Evolutionary conservation across 129 eudicot species (phyloP).

Genomic region (Artemisia tridentata): DNA sequence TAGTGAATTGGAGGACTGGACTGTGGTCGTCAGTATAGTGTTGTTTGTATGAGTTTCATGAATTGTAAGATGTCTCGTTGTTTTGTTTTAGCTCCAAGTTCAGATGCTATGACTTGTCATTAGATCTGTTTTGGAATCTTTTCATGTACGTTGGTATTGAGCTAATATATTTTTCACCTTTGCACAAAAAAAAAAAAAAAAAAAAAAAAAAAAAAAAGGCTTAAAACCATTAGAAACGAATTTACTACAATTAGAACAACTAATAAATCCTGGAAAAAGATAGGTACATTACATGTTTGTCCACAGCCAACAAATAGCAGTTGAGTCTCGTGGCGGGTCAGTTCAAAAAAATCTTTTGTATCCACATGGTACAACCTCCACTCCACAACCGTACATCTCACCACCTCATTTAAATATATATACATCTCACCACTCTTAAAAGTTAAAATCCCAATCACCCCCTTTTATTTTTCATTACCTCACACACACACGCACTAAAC

Average conservation of each 20-base stretch:
- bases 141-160: no score
- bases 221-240: background rate
- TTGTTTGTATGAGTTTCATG: no score
- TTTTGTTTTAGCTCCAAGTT: no score
- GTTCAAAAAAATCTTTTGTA: slow-evolving; percentile 14
- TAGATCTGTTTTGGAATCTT: no score
- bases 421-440: slow-evolving; percentile 24
- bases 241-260: slow-evolving; percentile 7
- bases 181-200: no score
- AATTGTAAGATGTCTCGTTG: no score
- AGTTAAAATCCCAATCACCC: background rate
- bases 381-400: slow-evolving; percentile 21
- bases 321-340: slow-evolving; percentile 51
- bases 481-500: slow-evolving; percentile 22
- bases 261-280: slow-evolving; percentile 11
- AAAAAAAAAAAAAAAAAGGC: no score
- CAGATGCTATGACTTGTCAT: no score
- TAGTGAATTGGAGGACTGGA: no score
- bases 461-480: slow-evolving; percentile 2
- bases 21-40: no score
- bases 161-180: no score
- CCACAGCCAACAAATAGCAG: slow-evolving; percentile 51
- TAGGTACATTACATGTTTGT: slow-evolving; percentile 26
- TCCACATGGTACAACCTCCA: slow-evolving; percentile 36
- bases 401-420: slow-evolving; percentile 12